A percentile compares a stretch with the other conserved stretches of the same genome.
These are phyloP conservation scores for Boletus tomentosulus DNA, from an alignment of 768 basidiomycete genomes.

Conservation along the genomic window DNA sequence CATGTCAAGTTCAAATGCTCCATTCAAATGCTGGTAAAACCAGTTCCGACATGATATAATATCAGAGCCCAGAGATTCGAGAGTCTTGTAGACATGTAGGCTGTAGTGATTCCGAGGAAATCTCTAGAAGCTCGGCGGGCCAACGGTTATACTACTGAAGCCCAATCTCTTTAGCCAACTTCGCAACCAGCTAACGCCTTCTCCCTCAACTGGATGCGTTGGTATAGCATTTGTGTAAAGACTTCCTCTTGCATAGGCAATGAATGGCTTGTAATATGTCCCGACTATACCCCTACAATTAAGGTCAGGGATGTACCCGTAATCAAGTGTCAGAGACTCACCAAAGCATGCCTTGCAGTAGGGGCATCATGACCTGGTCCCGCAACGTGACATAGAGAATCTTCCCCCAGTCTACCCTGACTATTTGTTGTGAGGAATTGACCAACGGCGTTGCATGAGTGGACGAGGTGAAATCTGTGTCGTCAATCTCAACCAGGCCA, in stretches of 20 bases:
- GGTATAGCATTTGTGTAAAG: slow-evolving; percentile 10
- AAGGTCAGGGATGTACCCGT: not conserved
- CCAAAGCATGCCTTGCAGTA: slow-evolving; percentile 67
- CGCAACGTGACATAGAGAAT: slow-evolving; percentile 60
- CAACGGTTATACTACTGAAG: slow-evolving; percentile 26
- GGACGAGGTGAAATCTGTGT: slow-evolving; percentile 15
- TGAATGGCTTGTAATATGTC: slow-evolving; percentile 30
- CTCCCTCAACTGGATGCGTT: slow-evolving; percentile 23
- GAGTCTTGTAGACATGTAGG: too few relatives aligned
- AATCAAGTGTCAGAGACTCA: slow-evolving; percentile 29
- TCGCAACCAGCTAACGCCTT: slow-evolving; percentile 30
- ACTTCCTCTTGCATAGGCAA: slow-evolving; percentile 19
- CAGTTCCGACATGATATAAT: too few relatives aligned
- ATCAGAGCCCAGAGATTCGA: too few relatives aligned
- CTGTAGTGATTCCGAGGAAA: too few relatives aligned
- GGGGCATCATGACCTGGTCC: slow-evolving; percentile 65
- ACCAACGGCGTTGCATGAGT: slow-evolving; percentile 30
- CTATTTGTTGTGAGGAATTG: slow-evolving; percentile 32
- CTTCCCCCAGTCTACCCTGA: slow-evolving; percentile 51
- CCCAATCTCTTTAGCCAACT: slow-evolving; percentile 28
- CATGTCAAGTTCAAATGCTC: too few relatives aligned
- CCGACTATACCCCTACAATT: slow-evolving; percentile 28
- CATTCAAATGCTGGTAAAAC: too few relatives aligned
- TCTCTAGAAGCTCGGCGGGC: slow-evolving; percentile 20
- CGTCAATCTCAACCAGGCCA: slow-evolving; percentile 13